phyloP scores from a whole-genome alignment of 2,329 filamentous ascomycete genomes.

The Epichloe sp. region DNA sequence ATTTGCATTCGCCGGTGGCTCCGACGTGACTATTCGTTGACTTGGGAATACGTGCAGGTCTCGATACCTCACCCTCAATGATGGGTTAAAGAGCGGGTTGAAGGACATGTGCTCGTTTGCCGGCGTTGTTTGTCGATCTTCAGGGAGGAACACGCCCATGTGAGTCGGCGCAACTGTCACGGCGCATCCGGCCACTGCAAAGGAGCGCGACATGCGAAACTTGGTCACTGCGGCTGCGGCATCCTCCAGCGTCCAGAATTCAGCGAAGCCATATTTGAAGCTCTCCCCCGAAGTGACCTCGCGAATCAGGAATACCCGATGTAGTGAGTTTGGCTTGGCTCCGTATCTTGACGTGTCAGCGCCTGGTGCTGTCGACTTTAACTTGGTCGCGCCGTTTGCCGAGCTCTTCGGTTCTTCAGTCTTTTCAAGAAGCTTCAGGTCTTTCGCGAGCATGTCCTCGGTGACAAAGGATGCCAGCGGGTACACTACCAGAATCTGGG shows the following conservation, averaged over 20 bases:
- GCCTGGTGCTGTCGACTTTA: constrained; percentile 46
- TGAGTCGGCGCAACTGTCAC: constrained; percentile 66
- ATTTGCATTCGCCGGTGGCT: constrained; percentile 27
- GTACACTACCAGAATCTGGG: constrained; percentile 65
- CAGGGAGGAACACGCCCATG: constrained; percentile 71
- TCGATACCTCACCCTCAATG: constrained; percentile 61
- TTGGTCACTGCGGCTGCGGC: constrained; percentile 62
- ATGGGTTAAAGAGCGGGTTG: constrained; percentile 53
- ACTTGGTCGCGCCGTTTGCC: constrained; percentile 34
- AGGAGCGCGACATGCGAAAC: constrained; percentile 57
- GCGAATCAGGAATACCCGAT: constrained; percentile 64
- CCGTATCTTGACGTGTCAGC: constrained; percentile 48
- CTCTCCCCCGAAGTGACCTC: constrained; percentile 62
- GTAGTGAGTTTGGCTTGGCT: constrained; percentile 59
- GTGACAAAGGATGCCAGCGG: constrained; percentile 57
- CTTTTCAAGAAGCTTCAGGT: constrained; percentile 61
- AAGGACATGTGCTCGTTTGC: constrained; percentile 54
- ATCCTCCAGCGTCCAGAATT: constrained; percentile 66
- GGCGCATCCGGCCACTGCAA: constrained; percentile 62
- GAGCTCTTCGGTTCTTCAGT: constrained; percentile 31
- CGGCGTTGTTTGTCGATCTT: constrained; percentile 42
- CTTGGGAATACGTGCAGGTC: constrained; percentile 61
- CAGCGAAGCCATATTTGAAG: constrained; percentile 72
- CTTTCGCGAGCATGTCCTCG: constrained; percentile 59
- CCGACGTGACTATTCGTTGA: constrained; percentile 44